Base-by-base conservation (phyloP, 2,329 filamentous ascomycete genomes). In the Dendrostoma leiphaemia region DNA sequence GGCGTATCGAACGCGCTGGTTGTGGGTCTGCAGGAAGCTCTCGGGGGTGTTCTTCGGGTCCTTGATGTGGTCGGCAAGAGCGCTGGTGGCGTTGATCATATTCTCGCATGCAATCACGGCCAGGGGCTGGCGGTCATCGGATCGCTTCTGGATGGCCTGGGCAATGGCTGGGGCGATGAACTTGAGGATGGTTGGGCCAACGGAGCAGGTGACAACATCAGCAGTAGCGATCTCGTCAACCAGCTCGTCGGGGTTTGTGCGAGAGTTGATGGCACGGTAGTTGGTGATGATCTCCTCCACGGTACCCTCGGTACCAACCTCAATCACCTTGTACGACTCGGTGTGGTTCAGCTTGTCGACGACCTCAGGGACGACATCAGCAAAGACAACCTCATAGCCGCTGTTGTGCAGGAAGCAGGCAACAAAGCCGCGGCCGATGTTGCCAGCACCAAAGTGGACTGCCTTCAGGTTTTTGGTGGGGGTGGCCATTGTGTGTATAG, bases 41-140 rank as follows among this genome's bases (percentile, higher is more conserved):
- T 82, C 74, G 19, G 83, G 78, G 40, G 91, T 90, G 76, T 94
- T 87, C 64, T 82, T 77, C 64, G 86, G 79, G 60, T 85, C 77
- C 71, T 87, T 88, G 78, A 96, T 96, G 78, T 88, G 85, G 37
- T 81, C 82, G 61, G 88, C 90, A 48, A 97, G 87, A 35, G 89
- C 90, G 69, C 94, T 90, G 47, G 94, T 97, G 65, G 91, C 94
- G 61, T 90, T 90, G 69, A 97, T 97, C 69, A 91, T 91, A 73
- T 99, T 99, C 79, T 99, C 94, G 74, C 94, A 99, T 54, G 94
- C 94, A 74, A 99, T 96, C 68, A 99, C 90, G 21, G 92, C 86
- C 38, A 97, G 74, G 7, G 93, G 92, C 59, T 82, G 81, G 51
- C 71, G 68, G 40, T 80, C 75, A 13, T 72, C 67, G n/a, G 84